Base-by-base conservation (phyloP, 495 filamentous ascomycete genomes). In the Parmelia sp. region DNA sequence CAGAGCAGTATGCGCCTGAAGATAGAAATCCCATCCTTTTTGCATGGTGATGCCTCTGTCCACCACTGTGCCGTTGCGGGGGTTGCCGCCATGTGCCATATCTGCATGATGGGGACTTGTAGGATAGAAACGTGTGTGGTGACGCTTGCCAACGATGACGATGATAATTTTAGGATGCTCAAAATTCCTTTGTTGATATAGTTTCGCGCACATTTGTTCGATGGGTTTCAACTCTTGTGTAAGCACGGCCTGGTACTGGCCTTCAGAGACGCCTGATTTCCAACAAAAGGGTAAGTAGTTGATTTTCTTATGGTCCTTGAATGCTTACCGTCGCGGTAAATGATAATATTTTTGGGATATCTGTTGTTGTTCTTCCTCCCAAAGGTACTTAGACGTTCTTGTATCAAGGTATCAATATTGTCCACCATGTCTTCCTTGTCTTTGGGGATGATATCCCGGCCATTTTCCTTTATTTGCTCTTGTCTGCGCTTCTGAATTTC, bases 251-350 rank as follows among this genome's bases (percentile, higher is more conserved):
- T 77, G 66, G 72, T 91, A 96, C 69, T 96, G 89, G 9, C 90
- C 86, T 70, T 97, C 93, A 0, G 88, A 91, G 5, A 97, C 90
- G 37, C n/a, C n/a, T n/a, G n/a, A n/a, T n/a, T n/a, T n/a, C n/a
- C n/a, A n/a, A n/a, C n/a, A n/a, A n/a, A n/a, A n/a, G n/a, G n/a
- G n/a, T n/a, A n/a, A n/a, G n/a, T n/a, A n/a, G n/a, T n/a, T n/a
- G n/a, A n/a, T n/a, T n/a, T n/a, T n/a, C n/a, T n/a, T n/a, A n/a
- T n/a, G n/a, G n/a, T n/a, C n/a, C n/a, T n/a, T n/a, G n/a, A n/a
- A n/a, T n/a, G n/a, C n/a, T n/a, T n/a, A n/a, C 93, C 93, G 73
- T 97, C 93, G 42, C 93, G 88, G 77, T 92, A 97, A 39, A 96
- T 82, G 63, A 97, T 72, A 62, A 97, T 88, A 62, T 88, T 88